Evolutionary conservation across 768 basidiomycete species (phyloP).

Genomic region (Tylopilus subfusipes): DNA sequence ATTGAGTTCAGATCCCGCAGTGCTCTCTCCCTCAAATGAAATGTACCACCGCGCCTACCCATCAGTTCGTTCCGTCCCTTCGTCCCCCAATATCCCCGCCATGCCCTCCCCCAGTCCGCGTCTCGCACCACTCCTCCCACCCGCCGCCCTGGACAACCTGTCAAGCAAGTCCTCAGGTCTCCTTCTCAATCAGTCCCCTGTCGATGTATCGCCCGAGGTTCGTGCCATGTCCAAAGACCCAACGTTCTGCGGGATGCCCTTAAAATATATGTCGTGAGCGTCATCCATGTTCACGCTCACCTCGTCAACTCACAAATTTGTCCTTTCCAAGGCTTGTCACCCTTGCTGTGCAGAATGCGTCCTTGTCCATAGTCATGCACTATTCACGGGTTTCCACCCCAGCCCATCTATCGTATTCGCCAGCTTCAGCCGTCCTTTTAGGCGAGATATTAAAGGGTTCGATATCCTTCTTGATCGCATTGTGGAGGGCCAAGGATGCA

Average conservation of each 20-base stretch:
- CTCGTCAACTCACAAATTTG: constrained; percentile 6
- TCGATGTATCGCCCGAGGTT: constrained; percentile 32
- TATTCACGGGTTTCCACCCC: constrained; percentile 91
- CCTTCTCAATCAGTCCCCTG: constrained; percentile 34
- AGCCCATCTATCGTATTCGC: constrained; percentile 78
- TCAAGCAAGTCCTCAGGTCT: constrained; percentile 39
- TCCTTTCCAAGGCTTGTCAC: constrained; percentile 59
- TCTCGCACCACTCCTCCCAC: constrained; percentile 49
- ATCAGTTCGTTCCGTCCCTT: constrained; percentile 52
- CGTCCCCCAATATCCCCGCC: constrained; percentile 29
- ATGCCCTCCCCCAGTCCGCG: constrained; percentile 35
- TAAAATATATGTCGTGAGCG: constrained; percentile 80
- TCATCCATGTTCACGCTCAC: not conserved
- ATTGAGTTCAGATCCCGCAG: constrained; percentile 20
- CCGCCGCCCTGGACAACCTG: constrained; percentile 40
- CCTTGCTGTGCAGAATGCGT: constrained; percentile 91
- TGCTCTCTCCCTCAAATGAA: constrained; percentile 39
- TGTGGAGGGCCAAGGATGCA: constrained; percentile 45
- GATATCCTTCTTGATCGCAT: constrained; percentile 89
- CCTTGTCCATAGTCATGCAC: constrained; percentile 96
- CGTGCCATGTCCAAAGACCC: constrained; percentile 34
- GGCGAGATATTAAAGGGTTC: constrained; percentile 93
- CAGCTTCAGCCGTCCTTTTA: constrained; percentile 89
- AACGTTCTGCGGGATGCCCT: constrained; percentile 63
- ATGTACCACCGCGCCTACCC: constrained; percentile 65